These are phyloP conservation scores for Colletotrichum incanum DNA, from an alignment of 2,329 filamentous ascomycete genomes.

Conservation along the genomic window DNA sequence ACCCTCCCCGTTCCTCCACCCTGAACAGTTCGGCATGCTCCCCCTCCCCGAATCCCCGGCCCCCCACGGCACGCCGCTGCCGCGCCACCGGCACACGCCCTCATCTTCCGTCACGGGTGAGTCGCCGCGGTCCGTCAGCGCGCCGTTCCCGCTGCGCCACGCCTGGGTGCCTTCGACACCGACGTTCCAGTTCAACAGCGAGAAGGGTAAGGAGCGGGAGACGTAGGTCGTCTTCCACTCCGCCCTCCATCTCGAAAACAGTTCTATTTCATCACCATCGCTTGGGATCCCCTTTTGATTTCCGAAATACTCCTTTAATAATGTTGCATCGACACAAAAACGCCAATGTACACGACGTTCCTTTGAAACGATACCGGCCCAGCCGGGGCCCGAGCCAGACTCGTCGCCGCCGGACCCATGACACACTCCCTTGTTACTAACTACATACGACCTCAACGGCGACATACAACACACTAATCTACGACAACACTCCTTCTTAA, in stretches of 20 bases:
- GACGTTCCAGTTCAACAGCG: slow-evolving; percentile 31
- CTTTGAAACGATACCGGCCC: slow-evolving; percentile 47
- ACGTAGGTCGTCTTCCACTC: slow-evolving; percentile 53
- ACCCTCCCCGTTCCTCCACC: slow-evolving; percentile 62
- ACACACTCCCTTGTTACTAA: slow-evolving; percentile 60
- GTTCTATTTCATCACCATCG: slow-evolving; percentile 44
- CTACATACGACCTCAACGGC: slow-evolving; percentile 31
- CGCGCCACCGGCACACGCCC: slow-evolving; percentile 55
- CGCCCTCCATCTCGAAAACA: slow-evolving; percentile 48
- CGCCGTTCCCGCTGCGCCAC: slow-evolving; percentile 41
- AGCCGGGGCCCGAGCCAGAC: slow-evolving; percentile 47
- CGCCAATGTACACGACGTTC: slow-evolving; percentile 55
- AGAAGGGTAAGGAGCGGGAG: slow-evolving; percentile 46
- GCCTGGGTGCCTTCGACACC: slow-evolving; percentile 24
- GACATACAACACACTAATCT: slow-evolving; percentile 17
- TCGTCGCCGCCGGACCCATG: slow-evolving; percentile 40
- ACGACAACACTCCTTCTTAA: slow-evolving; percentile 50
- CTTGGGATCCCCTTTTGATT: slow-evolving; percentile 42
- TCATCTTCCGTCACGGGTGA: slow-evolving; percentile 44
- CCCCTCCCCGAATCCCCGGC: slow-evolving; percentile 63
- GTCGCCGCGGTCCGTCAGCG: slow-evolving; percentile 50
- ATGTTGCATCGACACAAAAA: slow-evolving; percentile 50
- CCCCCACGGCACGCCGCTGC: slow-evolving; percentile 51
- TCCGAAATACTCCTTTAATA: slow-evolving; percentile 46
- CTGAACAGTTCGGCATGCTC: slow-evolving; percentile 61